A percentile compares a stretch with the other conserved stretches of the same genome.
Evolutionary conservation across 2,329 filamentous ascomycete genomes (phyloP).

Genomic region (Pseudogymnoascus sp.): DNA sequence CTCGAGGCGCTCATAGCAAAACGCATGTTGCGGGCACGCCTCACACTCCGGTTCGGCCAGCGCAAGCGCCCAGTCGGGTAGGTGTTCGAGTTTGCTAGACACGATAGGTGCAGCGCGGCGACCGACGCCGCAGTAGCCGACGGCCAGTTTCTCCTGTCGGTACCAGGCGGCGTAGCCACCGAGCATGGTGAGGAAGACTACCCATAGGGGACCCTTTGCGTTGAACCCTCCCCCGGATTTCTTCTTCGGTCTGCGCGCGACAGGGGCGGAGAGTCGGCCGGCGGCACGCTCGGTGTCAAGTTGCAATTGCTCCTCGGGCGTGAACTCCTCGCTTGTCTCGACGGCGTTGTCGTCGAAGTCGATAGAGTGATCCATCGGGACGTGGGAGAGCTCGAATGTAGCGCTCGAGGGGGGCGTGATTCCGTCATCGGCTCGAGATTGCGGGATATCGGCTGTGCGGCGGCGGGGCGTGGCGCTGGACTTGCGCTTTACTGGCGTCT

Average conservation of each 20-base stretch:
- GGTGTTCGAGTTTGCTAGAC: conserved; percentile 43
- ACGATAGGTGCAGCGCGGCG: conserved; percentile 44
- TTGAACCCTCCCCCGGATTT: conserved; percentile 40
- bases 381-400: conserved; percentile 37
- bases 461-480: conserved; percentile 36
- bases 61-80: conserved; percentile 65
- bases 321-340: conserved; percentile 84
- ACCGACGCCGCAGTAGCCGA: conserved; percentile 88
- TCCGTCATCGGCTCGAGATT: conserved; percentile 41
- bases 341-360: conserved; percentile 39
- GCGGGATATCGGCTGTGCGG: conserved; percentile 40
- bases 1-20: conserved; percentile 71
- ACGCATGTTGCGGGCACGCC: conserved; percentile 80
- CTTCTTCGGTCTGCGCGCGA: conserved; percentile 33
- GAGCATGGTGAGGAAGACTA: conserved; percentile 62
- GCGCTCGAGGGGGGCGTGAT: conserved; percentile 46
- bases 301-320: conserved; percentile 79
- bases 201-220: conserved; percentile 57
- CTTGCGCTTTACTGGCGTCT: conserved; percentile 1
- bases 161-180: conserved; percentile 74
- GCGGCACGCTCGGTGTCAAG: conserved; percentile 60
- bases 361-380: conserved; percentile 17
- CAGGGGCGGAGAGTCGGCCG: conserved; percentile 40
- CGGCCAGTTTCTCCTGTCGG: conserved; percentile 88
- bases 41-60: conserved; percentile 77